phyloP scores from a whole-genome alignment of 2,329 filamentous ascomycete species.

The Colletotrichum liriopes region DNA sequence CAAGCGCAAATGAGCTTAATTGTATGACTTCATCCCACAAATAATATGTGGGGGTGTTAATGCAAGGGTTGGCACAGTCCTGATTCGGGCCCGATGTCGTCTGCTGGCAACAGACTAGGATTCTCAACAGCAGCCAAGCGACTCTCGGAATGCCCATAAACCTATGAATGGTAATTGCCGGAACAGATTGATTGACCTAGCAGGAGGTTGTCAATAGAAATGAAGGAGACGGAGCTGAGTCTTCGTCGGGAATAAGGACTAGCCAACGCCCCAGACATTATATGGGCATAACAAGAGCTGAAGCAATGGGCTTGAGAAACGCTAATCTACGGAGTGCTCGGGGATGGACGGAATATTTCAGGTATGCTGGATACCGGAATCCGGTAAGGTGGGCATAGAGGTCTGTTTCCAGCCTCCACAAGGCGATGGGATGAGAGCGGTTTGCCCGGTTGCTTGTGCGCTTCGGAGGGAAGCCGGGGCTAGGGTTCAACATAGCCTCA shows the following conservation, averaged over 20 bases:
- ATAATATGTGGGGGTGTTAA: slow-evolving; percentile 19
- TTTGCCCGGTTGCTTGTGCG: slow-evolving; percentile 15
- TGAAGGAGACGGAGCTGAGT: too few species aligned
- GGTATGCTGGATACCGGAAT: slow-evolving; percentile 19
- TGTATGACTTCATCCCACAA: slow-evolving; percentile 15
- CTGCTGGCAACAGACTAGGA: neutral
- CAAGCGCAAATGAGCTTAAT: slow-evolving; percentile 19
- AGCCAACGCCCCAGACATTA: too few species aligned
- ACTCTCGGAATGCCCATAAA: neutral
- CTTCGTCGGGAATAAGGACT: neutral
- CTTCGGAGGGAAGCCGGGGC: slow-evolving; percentile 33
- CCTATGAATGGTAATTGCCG: neutral
- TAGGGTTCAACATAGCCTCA: slow-evolving; percentile 30
- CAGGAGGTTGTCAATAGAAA: neutral
- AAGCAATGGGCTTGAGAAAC: neutral
- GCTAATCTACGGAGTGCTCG: neutral
- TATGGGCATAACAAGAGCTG: neutral
- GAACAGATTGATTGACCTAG: neutral
- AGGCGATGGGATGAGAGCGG: slow-evolving; percentile 11
- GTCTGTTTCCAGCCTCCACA: neutral
- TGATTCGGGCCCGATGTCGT: slow-evolving; percentile 10
- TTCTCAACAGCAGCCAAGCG: neutral
- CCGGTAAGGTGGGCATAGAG: neutral
- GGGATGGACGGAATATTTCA: slow-evolving; percentile 7
- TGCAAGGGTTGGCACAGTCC: slow-evolving; percentile 13